These are phyloP conservation scores for Plectosphaerella sp. DNA, from an alignment of 2,329 filamentous ascomycete genomes.

Conservation along the genomic window DNA sequence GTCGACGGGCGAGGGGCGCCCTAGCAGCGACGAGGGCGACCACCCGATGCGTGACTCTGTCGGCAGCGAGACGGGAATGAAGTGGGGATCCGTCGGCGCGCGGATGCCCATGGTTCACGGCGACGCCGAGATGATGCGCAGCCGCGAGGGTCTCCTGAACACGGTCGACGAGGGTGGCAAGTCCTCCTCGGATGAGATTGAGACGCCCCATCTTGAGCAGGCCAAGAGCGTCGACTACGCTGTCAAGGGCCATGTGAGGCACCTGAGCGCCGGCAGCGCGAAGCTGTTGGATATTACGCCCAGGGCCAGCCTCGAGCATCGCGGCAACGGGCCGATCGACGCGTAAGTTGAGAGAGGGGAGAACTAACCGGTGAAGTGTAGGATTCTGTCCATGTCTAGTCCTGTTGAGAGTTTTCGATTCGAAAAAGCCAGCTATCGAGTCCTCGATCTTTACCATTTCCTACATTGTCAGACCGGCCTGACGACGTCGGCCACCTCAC, in stretches of 20 bases:
- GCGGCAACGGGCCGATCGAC: slow-evolving; percentile 3
- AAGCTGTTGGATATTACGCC: slow-evolving; percentile 66
- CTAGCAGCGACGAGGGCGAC: slow-evolving; percentile 58
- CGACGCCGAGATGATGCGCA: slow-evolving; percentile 36
- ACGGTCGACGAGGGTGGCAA: slow-evolving; percentile 27
- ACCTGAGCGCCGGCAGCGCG: slow-evolving; percentile 74
- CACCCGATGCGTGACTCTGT: slow-evolving; percentile 9
- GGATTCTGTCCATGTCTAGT: slow-evolving; percentile 4
- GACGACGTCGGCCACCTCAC: slow-evolving; percentile 1
- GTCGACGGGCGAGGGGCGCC: slow-evolving; percentile 45
- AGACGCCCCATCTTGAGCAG: slow-evolving; percentile 46
- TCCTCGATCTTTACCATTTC: slow-evolving; percentile 8
- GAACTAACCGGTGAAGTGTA: not conserved
- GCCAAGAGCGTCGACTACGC: slow-evolving; percentile 68
- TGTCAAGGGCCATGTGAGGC: slow-evolving; percentile 56
- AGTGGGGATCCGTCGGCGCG: slow-evolving; percentile 47
- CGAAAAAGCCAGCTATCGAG: slow-evolving; percentile 6
- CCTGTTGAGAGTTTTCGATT: not conserved
- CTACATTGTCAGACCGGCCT: not conserved
- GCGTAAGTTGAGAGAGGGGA: not conserved
- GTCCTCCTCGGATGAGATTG: slow-evolving; percentile 22
- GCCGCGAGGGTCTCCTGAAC: slow-evolving; percentile 47
- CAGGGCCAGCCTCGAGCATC: slow-evolving; percentile 45
- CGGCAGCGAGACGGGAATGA: slow-evolving; percentile 35
- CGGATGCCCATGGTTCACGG: slow-evolving; percentile 54